These are phyloP conservation scores for Bryoerythrophyllum caledonicum DNA, from an alignment of 225 moss, liverwort and hornwort genomes.

Conservation along the genomic window DNA sequence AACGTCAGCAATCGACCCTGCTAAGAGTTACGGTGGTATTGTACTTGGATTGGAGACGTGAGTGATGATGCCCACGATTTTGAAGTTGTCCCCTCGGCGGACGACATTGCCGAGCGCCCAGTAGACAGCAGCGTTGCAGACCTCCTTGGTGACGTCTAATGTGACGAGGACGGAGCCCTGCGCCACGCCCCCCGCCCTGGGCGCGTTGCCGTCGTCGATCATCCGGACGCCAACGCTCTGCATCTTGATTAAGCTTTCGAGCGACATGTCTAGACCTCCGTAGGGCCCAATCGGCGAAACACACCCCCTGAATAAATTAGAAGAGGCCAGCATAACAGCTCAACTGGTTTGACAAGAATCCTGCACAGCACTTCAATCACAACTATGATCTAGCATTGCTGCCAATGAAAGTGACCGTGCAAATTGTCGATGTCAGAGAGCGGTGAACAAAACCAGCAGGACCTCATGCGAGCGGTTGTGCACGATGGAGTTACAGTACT, in stretches of 20 bases:
- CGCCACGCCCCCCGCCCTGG: conserved; percentile 29
- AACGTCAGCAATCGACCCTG: too few species aligned
- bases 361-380: neutral
- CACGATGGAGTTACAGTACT: neutral
- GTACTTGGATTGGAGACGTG: conserved; percentile 37
- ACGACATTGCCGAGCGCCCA: conserved; percentile 43
- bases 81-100: conserved; percentile 33
- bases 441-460: neutral
- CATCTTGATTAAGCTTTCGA: conserved; percentile 27
- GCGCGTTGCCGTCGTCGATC: conserved; percentile 24
- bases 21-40: neutral
- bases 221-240: conserved; percentile 22
- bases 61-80: conserved; percentile 41
- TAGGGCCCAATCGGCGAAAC: conserved; percentile 1
- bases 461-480: neutral
- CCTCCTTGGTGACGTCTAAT: conserved; percentile 34
- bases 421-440: neutral
- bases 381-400: conserved; percentile 10
- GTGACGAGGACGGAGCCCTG: conserved; percentile 33
- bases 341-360: neutral
- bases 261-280: conserved; percentile 21
- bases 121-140: conserved; percentile 25
- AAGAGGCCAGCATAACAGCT: conserved; percentile 24
- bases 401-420: neutral
- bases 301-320: conserved; percentile 15